Evolutionary conservation across 2,329 filamentous ascomycete species (phyloP).

Genomic region (Colletotrichum sp.): DNA sequence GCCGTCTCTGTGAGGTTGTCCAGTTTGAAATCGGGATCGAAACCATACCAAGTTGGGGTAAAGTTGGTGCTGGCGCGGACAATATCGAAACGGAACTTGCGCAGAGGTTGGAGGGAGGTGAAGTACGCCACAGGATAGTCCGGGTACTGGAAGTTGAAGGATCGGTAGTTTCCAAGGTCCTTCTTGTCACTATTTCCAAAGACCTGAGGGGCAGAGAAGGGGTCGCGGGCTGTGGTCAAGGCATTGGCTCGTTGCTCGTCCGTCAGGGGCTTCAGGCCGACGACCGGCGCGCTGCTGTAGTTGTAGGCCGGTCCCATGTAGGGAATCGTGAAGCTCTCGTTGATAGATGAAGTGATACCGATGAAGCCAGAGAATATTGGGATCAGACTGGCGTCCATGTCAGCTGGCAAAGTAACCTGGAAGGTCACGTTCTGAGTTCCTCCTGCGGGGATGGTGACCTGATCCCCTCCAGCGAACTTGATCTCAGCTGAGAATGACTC

Average conservation of each 20-base stretch:
- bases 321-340: slow-evolving; percentile 37
- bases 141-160: neutral
- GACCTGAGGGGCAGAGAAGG: slow-evolving; percentile 2
- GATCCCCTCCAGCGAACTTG: slow-evolving; percentile 39
- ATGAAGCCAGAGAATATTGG: slow-evolving; percentile 48
- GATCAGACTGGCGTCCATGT: slow-evolving; percentile 35
- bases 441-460: slow-evolving; percentile 45
- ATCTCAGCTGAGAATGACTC: slow-evolving; percentile 48
- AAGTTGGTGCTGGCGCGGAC: slow-evolving; percentile 7
- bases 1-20: neutral
- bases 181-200: neutral
- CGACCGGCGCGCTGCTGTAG: slow-evolving; percentile 35
- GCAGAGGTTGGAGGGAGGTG: neutral
- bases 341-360: slow-evolving; percentile 37
- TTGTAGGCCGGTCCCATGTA: slow-evolving; percentile 45
- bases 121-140: slow-evolving; percentile 4
- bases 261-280: slow-evolving; percentile 20
- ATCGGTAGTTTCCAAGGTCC: neutral
- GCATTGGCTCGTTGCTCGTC: neutral
- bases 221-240: neutral
- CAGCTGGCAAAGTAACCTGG: slow-evolving; percentile 42
- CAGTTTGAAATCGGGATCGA: neutral
- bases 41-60: slow-evolving; percentile 2
- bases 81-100: neutral
- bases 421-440: slow-evolving; percentile 50